phyloP scores from a whole-genome alignment of 176 grass and related monocot species.

The Oryza meyeriana region DNA sequence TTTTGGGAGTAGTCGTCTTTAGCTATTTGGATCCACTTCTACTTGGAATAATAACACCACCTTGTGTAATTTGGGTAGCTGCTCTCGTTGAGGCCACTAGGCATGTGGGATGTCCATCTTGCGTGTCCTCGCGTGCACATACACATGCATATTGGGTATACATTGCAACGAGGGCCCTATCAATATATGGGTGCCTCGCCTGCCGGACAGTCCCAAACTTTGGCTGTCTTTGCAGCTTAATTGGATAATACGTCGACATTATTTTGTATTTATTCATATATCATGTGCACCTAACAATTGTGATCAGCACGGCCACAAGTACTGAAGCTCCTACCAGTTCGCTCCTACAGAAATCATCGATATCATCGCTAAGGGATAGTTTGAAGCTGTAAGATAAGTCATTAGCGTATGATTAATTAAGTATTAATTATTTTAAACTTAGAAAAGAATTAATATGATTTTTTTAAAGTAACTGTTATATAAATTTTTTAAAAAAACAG shows the following conservation, averaged over 20 bases:
- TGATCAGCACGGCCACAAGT: too few species aligned
- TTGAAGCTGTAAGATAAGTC: too few species aligned
- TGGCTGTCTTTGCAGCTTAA: conserved; percentile 7
- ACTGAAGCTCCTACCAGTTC: too few species aligned
- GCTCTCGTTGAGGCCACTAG: not conserved
- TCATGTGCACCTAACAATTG: too few species aligned
- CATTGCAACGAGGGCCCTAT: not conserved
- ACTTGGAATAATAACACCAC: not conserved
- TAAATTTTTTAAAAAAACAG: too few species aligned
- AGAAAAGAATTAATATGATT: too few species aligned
- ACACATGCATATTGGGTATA: conserved; percentile 14
- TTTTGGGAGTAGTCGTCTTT: not conserved
- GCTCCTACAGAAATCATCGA: too few species aligned
- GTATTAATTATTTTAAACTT: too few species aligned
- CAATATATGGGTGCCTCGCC: not conserved
- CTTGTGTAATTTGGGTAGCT: not conserved
- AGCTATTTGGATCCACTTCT: not conserved
- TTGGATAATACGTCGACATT: not conserved
- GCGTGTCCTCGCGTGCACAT: not conserved
- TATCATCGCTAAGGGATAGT: too few species aligned
- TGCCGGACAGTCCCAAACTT: conserved; percentile 24
- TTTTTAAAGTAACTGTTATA: too few species aligned
- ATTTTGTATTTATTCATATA: too few species aligned
- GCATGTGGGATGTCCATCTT: conserved; percentile 26
- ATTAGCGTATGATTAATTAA: too few species aligned